These are phyloP conservation scores for Debaryomyces coudertii DNA, from an alignment of 1,139 yeast genomes.

Conservation along the genomic window DNA sequence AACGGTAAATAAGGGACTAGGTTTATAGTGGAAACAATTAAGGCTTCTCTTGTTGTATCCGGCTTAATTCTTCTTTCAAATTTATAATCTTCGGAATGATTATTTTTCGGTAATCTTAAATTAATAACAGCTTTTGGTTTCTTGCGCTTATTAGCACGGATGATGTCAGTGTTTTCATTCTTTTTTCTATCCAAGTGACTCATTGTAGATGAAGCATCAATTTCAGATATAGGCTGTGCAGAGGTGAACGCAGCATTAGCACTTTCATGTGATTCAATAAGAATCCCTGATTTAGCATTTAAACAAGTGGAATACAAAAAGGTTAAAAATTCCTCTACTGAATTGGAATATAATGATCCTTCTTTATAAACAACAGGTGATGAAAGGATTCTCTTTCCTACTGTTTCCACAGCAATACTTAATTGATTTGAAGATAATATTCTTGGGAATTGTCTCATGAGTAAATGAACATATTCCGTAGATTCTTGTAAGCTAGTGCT, in stretches of 20 bases:
- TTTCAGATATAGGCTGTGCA: constrained; percentile 44
- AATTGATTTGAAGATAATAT: constrained; percentile 60
- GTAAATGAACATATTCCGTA: constrained; percentile 36
- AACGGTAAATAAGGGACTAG: constrained; percentile 59
- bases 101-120: constrained; percentile 24
- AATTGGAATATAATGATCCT: constrained; percentile 12
- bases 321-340: constrained; percentile 44
- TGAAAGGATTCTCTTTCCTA: constrained; percentile 55
- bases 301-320: constrained; percentile 43
- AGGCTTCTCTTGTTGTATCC: constrained; percentile 56
- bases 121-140: constrained; percentile 35
- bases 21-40: constrained; percentile 50
- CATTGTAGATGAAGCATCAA: constrained; percentile 41
- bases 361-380: constrained; percentile 34
- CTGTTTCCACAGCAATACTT: constrained; percentile 58
- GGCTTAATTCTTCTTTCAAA: constrained; percentile 32
- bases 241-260: constrained; percentile 30
- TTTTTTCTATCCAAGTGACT: constrained; percentile 30
- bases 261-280: constrained; percentile 22
- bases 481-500: constrained; percentile 32
- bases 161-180: constrained; percentile 26
- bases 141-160: constrained; percentile 35
- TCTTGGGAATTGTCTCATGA: constrained; percentile 57
- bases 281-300: constrained; percentile 33
- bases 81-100: constrained; percentile 21